These are phyloP conservation scores for Coemansia guatemalensis DNA, from an alignment of 192 early-diverging fungal species.

Conservation along the genomic window DNA sequence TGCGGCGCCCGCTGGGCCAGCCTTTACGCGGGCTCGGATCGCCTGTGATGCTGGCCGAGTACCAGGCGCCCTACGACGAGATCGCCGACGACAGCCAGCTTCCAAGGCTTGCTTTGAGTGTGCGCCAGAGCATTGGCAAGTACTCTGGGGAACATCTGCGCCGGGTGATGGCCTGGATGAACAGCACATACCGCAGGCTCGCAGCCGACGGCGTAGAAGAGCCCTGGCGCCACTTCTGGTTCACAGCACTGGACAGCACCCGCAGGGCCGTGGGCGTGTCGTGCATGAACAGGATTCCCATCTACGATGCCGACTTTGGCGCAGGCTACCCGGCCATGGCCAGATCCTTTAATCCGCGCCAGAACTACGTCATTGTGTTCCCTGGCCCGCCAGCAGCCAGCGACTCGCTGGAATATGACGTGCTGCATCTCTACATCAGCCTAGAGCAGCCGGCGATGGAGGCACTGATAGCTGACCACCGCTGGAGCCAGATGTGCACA, in stretches of 20 bases:
- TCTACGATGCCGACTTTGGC: slow-evolving; percentile 47
- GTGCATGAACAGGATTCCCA: slow-evolving; percentile 45
- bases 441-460: slow-evolving; percentile 38
- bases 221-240: slow-evolving; percentile 51
- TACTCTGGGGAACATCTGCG: slow-evolving; percentile 34
- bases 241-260: slow-evolving; percentile 38
- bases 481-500: slow-evolving; percentile 27
- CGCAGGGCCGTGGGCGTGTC: slow-evolving; percentile 29
- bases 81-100: slow-evolving; percentile 4
- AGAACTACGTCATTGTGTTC: slow-evolving; percentile 48
- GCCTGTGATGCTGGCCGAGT: slow-evolving; percentile 44
- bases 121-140: slow-evolving; percentile 24
- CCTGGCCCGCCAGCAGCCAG: slow-evolving; percentile 30
- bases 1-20: slow-evolving; percentile 33
- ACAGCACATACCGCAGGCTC: slow-evolving; percentile 16
- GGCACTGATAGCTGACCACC: slow-evolving; percentile 21
- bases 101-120: slow-evolving; percentile 10
- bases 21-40: slow-evolving; percentile 35
- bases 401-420: slow-evolving; percentile 6
- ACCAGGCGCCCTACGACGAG: not conserved
- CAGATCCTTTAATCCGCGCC: slow-evolving; percentile 40
- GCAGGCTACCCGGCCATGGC: slow-evolving; percentile 39
- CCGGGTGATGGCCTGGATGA: slow-evolving; percentile 37
- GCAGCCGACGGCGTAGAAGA: slow-evolving; percentile 16
- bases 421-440: slow-evolving; percentile 43